A percentile compares a stretch with the other conserved stretches of the same genome.
Conservation (phyloP, 768 basidiomycete species). For the Termitomyces sp. region DNA sequence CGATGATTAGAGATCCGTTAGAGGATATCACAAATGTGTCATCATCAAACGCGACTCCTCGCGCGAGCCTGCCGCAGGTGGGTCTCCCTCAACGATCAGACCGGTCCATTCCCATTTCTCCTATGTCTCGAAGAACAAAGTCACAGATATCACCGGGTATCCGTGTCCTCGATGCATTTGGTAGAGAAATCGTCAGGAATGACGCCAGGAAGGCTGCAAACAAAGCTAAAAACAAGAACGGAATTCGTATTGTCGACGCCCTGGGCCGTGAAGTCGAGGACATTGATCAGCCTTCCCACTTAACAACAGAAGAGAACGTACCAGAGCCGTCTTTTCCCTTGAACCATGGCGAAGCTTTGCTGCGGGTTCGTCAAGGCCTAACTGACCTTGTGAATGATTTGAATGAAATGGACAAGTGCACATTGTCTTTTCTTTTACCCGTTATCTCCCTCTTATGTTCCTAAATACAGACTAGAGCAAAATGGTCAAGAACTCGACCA, state of each 20-base stretch:
- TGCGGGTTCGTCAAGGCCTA: conserved; percentile 53
- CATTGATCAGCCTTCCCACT: conserved; percentile 18
- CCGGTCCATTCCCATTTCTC: conserved; percentile 12
- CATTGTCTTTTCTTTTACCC: conserved; percentile 8
- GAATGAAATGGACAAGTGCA: conserved; percentile 53
- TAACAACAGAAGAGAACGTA: not conserved
- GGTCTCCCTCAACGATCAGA: conserved; percentile 5
- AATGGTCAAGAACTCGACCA: conserved; percentile 33
- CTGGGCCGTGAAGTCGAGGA: conserved; percentile 56
- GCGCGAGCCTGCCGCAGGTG: not conserved
- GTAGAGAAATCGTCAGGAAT: conserved; percentile 32
- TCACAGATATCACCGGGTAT: conserved; percentile 47
- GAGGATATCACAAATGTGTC: conserved; percentile 6
- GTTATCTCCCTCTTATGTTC: conserved; percentile 2
- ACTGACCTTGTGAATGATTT: conserved; percentile 51
- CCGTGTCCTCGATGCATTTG: conserved; percentile 70
- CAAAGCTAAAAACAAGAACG: conserved; percentile 28
- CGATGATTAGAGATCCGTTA: conserved; percentile 3
- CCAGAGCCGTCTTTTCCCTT: conserved; percentile 20
- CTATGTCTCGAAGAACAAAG: conserved; percentile 20
- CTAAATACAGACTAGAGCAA: conserved; percentile 26
- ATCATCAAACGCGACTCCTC: not conserved
- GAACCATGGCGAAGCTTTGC: conserved; percentile 47
- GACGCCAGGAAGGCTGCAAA: conserved; percentile 2
- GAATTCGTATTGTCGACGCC: conserved; percentile 61